Base-by-base conservation (phyloP, 371 early-diverging fungal species). In the Mortierella sp. region DNA sequence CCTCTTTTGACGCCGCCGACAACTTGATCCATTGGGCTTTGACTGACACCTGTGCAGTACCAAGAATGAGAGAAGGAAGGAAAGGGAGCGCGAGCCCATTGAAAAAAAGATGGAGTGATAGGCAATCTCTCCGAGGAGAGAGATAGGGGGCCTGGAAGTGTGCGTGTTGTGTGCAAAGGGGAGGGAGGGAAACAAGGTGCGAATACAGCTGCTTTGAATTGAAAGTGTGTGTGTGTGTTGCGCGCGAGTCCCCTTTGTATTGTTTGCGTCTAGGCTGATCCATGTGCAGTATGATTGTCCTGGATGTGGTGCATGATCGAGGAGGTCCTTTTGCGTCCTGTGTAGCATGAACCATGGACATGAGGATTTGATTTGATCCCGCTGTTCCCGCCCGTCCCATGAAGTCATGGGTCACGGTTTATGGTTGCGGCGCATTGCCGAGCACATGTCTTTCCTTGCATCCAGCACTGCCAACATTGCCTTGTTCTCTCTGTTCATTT, bases 91-190 rank as follows among this genome's bases (percentile, higher is more conserved):
- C 45, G 45, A 19, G 45, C 45, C 45, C 45, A 17, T 12, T 37
- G 14, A 53, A 53, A 53, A 31, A 53, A 53, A 53, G 39, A 53
- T 53, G 53, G 53, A 39, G 39, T 31, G n/a, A 53, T 53, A 25
- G 39, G 22, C 19, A 56, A 46, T 56, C 57, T 46, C 57, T 56
- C 57, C 57, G 47, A 46, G 57, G 57, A 56, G 57, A 46, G 16
- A 24, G 49, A 27, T 56, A 31, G 57, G 57, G 45, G 45, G 28
- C 16, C 57, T 34, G 28, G 28, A 44, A 10, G n/a, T n/a, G n/a
- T n/a, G n/a, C n/a, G n/a, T n/a, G n/a, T n/a, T n/a, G n/a, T n/a
- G n/a, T n/a, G n/a, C n/a, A n/a, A n/a, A n/a, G n/a, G n/a, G n/a
- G n/a, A n/a, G n/a, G n/a, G n/a, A 44, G 8, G 56, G 43, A 13